A percentile compares a stretch with the other conserved stretches of the same genome.
Evolutionary conservation across 805 yeast genomes (phyloP).

Genomic region (Starmerella ratchasimensis): DNA sequence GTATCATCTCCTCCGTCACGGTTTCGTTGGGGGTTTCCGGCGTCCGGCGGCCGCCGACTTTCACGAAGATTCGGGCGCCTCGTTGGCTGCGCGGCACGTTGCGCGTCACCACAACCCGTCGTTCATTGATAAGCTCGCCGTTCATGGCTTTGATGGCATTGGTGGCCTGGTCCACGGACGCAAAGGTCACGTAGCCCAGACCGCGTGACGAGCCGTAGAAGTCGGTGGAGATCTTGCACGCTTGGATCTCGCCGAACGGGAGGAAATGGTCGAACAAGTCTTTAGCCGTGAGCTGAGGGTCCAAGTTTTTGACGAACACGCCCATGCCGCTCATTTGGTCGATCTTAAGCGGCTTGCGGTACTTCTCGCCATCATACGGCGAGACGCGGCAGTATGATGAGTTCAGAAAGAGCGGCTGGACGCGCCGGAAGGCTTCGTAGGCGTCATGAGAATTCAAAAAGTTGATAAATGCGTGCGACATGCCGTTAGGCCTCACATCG

Average conservation of each 20-base stretch:
- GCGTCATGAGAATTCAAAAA: conserved; percentile 15
- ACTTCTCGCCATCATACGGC: conserved; percentile 8
- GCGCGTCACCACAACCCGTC: conserved; percentile 39
- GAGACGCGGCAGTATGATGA: conserved; percentile 17
- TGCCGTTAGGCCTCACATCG: conserved; percentile 9
- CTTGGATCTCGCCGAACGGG: conserved; percentile 16
- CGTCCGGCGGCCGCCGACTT: conserved; percentile 29
- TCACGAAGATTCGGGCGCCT: conserved; percentile 36
- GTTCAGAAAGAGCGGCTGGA: conserved; percentile 18
- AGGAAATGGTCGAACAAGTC: conserved; percentile 17
- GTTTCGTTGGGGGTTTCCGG: background rate
- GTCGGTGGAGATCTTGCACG: conserved; percentile 19
- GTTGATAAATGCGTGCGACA: conserved; percentile 18
- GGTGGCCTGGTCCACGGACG: conserved; percentile 13
- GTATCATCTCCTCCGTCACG: conserved; percentile 23
- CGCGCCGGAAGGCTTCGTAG: conserved; percentile 9
- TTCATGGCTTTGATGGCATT: conserved; percentile 19
- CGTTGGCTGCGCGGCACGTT: conserved; percentile 44
- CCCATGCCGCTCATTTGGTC: conserved; percentile 14
- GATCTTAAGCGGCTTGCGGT: conserved; percentile 9
- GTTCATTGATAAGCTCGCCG: conserved; percentile 21
- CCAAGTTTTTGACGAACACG: conserved; percentile 72
- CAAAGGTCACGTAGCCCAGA: conserved; percentile 20
- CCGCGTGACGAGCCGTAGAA: conserved; percentile 20
- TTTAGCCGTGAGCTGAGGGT: conserved; percentile 39